phyloP scores from a whole-genome alignment of 371 early-diverging fungal species.

The Mortierella sp. region DNA sequence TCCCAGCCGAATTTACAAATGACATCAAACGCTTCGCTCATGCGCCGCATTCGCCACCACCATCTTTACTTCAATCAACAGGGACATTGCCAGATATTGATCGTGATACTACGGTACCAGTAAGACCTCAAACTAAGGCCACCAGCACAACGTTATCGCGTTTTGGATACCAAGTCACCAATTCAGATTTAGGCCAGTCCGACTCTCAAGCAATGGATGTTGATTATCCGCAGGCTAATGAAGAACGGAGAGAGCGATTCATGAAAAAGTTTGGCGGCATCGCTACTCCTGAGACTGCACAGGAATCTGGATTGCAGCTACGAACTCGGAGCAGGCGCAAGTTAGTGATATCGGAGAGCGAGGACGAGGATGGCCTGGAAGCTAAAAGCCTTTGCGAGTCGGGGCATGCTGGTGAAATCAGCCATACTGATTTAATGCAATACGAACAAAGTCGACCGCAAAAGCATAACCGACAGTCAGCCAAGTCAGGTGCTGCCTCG shows the following conservation, averaged over 20 bases:
- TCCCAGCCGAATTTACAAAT: slow-evolving; percentile 21
- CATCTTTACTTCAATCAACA: neutral
- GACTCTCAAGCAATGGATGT: neutral
- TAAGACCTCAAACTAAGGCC: neutral
- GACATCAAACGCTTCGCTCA: slow-evolving; percentile 10
- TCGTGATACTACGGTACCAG: neutral
- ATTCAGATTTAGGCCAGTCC: neutral
- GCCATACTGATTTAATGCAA: neutral
- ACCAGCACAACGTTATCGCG: slow-evolving; percentile 1
- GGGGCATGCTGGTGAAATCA: neutral
- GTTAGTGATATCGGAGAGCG: slow-evolving; percentile 35
- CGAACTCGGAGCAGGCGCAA: slow-evolving; percentile 12
- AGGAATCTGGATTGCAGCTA: neutral
- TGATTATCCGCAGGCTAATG: slow-evolving; percentile 12
- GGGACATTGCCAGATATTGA: neutral
- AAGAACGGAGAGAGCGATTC: slow-evolving; percentile 24
- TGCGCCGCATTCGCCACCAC: neutral
- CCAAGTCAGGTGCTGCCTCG: neutral
- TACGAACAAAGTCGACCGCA: neutral
- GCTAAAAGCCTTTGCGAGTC: neutral
- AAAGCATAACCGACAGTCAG: neutral
- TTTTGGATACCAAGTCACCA: slow-evolving; percentile 16
- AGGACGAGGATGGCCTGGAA: slow-evolving; percentile 1
- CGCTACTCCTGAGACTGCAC: neutral
- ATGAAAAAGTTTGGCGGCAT: slow-evolving; percentile 34